Evolutionary conservation across 371 early-diverging fungal species (phyloP).

Genomic region (Entomophthora muscae): DNA sequence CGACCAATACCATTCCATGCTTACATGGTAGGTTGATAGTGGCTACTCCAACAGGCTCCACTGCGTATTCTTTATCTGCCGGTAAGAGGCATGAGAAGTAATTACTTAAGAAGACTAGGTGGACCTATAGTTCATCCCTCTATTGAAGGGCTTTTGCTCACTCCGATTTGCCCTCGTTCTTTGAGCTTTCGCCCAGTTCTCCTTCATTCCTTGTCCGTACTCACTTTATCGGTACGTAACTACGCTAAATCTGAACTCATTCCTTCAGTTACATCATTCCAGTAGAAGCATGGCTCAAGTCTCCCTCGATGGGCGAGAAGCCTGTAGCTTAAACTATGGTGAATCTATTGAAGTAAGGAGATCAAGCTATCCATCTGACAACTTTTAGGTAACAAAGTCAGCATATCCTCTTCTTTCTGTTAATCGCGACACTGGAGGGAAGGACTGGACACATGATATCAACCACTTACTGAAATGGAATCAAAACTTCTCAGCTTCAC

Average conservation of each 20-base stretch:
- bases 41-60: slow-evolving; percentile 88
- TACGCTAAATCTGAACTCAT: background rate
- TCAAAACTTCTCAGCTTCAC: slow-evolving; percentile 34
- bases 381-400: slow-evolving; percentile 41
- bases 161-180: slow-evolving; percentile 92
- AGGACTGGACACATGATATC: slow-evolving; percentile 58
- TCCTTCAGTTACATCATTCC: slow-evolving; percentile 22
- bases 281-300: slow-evolving; percentile 37
- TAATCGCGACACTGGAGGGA: slow-evolving; percentile 38
- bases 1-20: background rate
- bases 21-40: slow-evolving; percentile 40
- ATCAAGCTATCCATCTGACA: background rate
- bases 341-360: slow-evolving; percentile 39
- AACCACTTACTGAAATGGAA: slow-evolving; percentile 70
- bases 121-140: slow-evolving; percentile 91
- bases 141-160: slow-evolving; percentile 67
- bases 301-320: slow-evolving; percentile 48
- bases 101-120: slow-evolving; percentile 15
- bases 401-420: slow-evolving; percentile 61
- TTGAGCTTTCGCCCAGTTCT: slow-evolving; percentile 82
- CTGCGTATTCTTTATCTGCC: slow-evolving; percentile 83
- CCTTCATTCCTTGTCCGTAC: slow-evolving; percentile 54
- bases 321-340: slow-evolving; percentile 40
- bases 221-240: slow-evolving; percentile 33
- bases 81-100: slow-evolving; percentile 17